Evolutionary conservation across 345 rosid species (phyloP).

Genomic region (Hibiscus trionum): DNA sequence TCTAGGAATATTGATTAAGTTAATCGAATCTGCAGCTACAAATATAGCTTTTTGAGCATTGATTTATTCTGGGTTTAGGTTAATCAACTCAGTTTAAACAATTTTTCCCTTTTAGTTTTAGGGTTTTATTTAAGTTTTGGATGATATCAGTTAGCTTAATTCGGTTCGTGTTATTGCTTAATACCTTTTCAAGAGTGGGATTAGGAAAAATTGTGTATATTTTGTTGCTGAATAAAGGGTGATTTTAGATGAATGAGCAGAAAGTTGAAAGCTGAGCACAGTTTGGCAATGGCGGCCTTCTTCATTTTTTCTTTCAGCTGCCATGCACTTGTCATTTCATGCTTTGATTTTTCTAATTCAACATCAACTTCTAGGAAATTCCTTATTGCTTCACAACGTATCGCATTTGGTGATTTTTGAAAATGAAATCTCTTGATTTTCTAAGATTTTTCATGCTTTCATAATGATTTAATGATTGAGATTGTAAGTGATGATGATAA

Average conservation of each 20-base stretch:
- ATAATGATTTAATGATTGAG: too few relatives aligned
- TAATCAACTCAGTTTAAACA: neutral
- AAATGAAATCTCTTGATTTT: neutral
- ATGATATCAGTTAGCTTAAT: neutral
- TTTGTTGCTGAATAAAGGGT: neutral
- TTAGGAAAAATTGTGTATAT: neutral
- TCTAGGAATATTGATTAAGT: neutral
- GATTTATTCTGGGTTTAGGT: slow-evolving; percentile 5
- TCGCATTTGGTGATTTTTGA: neutral
- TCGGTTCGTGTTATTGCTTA: neutral
- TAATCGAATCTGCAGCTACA: neutral
- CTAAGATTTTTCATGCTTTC: neutral
- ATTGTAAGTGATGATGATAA: neutral
- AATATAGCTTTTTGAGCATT: neutral
- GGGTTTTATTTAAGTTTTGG: neutral
- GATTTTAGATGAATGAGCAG: neutral
- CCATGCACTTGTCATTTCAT: neutral
- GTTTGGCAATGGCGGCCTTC: slow-evolving; percentile 1
- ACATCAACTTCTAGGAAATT: neutral
- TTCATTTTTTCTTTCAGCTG: neutral
- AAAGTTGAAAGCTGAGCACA: neutral
- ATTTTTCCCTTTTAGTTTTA: neutral
- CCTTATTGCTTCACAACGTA: neutral
- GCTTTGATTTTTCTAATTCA: neutral
- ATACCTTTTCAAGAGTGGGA: neutral